Conservation (phyloP, 176 grass and related monocot species). For the Bolboschoenus planiculmis region DNA sequence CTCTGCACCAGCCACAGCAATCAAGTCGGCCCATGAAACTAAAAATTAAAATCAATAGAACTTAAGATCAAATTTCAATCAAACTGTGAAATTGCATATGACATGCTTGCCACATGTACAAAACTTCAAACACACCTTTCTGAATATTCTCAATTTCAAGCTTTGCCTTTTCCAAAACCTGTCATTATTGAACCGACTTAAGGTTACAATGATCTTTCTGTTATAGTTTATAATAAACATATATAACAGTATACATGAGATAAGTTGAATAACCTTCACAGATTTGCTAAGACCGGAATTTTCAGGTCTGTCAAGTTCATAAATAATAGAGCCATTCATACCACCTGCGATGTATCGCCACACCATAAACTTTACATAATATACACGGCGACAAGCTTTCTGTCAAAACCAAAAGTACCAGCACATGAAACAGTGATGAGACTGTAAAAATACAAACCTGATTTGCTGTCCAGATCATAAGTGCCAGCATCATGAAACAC, state of each 20-base stretch:
- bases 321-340: conserved; percentile 94
- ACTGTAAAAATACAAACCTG: conserved; percentile 44
- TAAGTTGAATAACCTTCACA: conserved; percentile 49
- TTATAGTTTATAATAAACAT: not conserved
- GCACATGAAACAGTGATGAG: not conserved
- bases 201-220: not conserved
- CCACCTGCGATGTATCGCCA: conserved; percentile 58
- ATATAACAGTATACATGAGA: not conserved
- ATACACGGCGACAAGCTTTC: not conserved
- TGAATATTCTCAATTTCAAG: conserved; percentile 50
- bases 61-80: conserved; percentile 6
- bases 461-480: conserved; percentile 57
- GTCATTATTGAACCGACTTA: conserved; percentile 29
- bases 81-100: conserved; percentile 21
- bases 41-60: conserved; percentile 3
- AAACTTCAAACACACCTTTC: conserved; percentile 55
- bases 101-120: not conserved
- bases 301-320: conserved; percentile 87
- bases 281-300: conserved; percentile 78
- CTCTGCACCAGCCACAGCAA: conserved; percentile 86
- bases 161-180: conserved; percentile 88
- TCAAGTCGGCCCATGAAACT: conserved; percentile 98
- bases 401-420: too few species aligned
- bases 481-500: conserved; percentile 94
- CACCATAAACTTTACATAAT: not conserved